Evolutionary conservation across 768 basidiomycete species (phyloP), one percentile per base, ranked within the genome.

Genomic region (Pulveroboletus sp.): DNA sequence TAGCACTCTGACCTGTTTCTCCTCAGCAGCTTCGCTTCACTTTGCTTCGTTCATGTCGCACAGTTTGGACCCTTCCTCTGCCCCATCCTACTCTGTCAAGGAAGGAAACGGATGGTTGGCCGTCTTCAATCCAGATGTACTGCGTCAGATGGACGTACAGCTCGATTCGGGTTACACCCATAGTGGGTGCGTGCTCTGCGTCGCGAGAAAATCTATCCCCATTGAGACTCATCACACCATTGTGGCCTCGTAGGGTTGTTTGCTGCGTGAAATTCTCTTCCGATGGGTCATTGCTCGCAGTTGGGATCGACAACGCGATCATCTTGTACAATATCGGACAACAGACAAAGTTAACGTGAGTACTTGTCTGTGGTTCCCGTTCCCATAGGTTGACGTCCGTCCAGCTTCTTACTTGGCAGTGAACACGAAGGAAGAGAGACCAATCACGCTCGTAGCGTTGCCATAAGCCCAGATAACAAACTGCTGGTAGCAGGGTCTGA

Each of bases 121-220:
- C 16, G 71, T 78, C 34, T 80, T 79, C 70, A 79, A 77, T 60
- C 72, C 76, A 43, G 72, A 74, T 44, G 72, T 71, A 16, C 64
- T 53, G 11, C 74, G 77, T 57, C 70, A 73, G 59, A 70, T 81
- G 57, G 79, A 81, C 52, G 75, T 80, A 27, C 66, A 68, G n/a
- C 61, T 78, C 45, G 77, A 85, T 38, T 87, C 91, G 63, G 86
- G 82, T 29, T 72, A 93, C 38, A 78, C 80, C 66, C 93, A 94
- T 62, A 86, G 89, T 60, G 89, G 86, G 90, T 92, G 61, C 32
- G 78, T 70, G 12, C 31, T 7, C 27, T 53, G 7, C 24, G 39
- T 48, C 20, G n/a, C 26, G 22, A 31, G 47, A n/a, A 37, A 36
- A 50, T 40, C 5, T 5, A 27, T 53, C 44, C 47, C 32, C 49